Base-by-base conservation (phyloP, 768 basidiomycete genomes). In the Pisolithus marmoratus region DNA sequence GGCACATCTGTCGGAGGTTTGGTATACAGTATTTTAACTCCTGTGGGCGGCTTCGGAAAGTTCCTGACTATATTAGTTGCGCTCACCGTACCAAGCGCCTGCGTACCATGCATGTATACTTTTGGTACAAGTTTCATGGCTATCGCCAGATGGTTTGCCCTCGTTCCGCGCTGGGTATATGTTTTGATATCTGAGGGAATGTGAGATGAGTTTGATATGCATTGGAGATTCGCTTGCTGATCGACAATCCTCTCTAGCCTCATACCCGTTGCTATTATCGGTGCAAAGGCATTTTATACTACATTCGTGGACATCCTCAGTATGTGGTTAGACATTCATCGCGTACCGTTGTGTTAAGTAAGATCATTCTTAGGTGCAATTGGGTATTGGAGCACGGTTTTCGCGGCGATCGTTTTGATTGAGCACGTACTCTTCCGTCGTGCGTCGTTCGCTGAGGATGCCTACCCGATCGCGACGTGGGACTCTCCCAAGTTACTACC, bases 41-140 rank as follows among this genome's bases (percentile, higher is more conserved):
- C 73, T 3, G 58, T 72, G 0, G 75, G 76, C 7, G 66, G 70
- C 1, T 79, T 78, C 46, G 75, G 75, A 46, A 71, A 72, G 58
- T 73, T 79, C 63, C 66, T 80, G 27, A 72, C 72, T 0, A 74
- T 77, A 36, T 55, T 84, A 22, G 67, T 82, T 42, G 79, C 81
- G 22, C 65, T 84, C 48, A 75, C 71, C 46, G 73, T 81, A 34
- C 74, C 77, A 9, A 77, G 76, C 53, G 81, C 81, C 45, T 75
- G 77, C 37, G 79, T 79, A 2, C 81, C 81, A 0, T 79, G 79
- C 37, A 80, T 83, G 70, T 84, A 84, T 61, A 75, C 75, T 12
- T 78, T 75, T 58, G 70, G 72, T 19, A 74, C 78, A 19, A 75
- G 74, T 41, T 62, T 75, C 49, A 74, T 75, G 74, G 61, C 72